These are phyloP conservation scores for Lenwebbia sp. DNA, from an alignment of 345 rosid species.

Conservation along the genomic window DNA sequence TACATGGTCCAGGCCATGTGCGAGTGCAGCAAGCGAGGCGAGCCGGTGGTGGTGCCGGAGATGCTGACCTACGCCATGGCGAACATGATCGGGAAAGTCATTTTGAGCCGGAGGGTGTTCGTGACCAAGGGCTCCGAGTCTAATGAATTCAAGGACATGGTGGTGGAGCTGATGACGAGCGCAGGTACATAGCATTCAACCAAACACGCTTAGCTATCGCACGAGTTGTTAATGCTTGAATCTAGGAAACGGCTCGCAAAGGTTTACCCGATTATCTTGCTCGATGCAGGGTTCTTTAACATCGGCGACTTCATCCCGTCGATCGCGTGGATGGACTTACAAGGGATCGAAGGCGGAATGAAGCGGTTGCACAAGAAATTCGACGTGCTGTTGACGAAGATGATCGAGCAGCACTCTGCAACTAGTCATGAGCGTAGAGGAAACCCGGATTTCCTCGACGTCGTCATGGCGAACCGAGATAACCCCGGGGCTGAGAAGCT, in stretches of 20 bases:
- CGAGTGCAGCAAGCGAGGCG: constrained; percentile 17
- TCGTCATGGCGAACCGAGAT: constrained; percentile 24
- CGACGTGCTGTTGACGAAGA: constrained; percentile 34
- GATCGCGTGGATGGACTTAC: constrained; percentile 62
- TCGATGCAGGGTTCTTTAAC: constrained; percentile 37
- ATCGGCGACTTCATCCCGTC: constrained; percentile 60
- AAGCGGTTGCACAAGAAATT: constrained; percentile 42
- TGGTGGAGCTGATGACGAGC: constrained; percentile 62
- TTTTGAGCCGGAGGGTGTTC: constrained; percentile 45
- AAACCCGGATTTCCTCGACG: constrained; percentile 48
- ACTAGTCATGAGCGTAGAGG: constrained; percentile 17
- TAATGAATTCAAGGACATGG: constrained; percentile 64
- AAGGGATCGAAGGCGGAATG: constrained; percentile 50
- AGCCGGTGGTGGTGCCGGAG: constrained; percentile 35
- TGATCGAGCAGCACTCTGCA: constrained; percentile 36
- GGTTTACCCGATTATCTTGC: background rate
- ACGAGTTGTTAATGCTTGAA: background rate
- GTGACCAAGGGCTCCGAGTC: constrained; percentile 37
- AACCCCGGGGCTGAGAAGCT: constrained; percentile 28
- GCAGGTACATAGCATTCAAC: background rate
- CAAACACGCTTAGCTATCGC: background rate
- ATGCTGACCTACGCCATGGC: constrained; percentile 44
- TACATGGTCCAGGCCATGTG: constrained; percentile 38
- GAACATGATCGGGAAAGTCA: constrained; percentile 52
- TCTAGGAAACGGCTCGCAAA: background rate